These are phyloP conservation scores for Terfezia claveryi DNA, from an alignment of 495 filamentous ascomycete species.

Conservation along the genomic window DNA sequence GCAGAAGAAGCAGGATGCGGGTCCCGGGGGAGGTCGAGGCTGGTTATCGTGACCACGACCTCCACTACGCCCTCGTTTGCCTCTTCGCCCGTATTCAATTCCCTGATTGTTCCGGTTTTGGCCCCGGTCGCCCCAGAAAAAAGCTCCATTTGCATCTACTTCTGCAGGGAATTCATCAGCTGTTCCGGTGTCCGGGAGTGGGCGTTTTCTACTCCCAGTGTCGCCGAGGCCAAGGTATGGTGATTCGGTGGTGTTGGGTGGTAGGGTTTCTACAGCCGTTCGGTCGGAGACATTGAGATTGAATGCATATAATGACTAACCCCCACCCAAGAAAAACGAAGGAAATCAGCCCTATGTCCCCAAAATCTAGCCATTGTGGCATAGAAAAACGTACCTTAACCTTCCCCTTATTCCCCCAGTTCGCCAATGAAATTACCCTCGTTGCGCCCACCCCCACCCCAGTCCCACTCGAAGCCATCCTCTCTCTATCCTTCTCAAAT, in stretches of 20 bases:
- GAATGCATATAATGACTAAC: neutral
- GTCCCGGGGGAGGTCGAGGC: slow-evolving; percentile 17
- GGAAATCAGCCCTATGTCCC: neutral
- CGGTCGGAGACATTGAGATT: neutral
- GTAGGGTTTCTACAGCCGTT: neutral
- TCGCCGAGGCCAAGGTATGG: slow-evolving; percentile 32
- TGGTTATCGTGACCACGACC: slow-evolving; percentile 18
- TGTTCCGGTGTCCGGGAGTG: slow-evolving; percentile 35
- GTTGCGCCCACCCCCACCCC: slow-evolving; percentile 28
- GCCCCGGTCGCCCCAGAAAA: slow-evolving; percentile 16
- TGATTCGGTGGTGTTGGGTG: slow-evolving; percentile 40
- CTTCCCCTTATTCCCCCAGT: slow-evolving; percentile 47
- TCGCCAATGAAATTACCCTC: slow-evolving; percentile 69
- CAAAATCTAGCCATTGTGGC: slow-evolving; percentile 37
- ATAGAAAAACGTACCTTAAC: slow-evolving; percentile 56
- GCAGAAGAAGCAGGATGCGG: slow-evolving; percentile 83
- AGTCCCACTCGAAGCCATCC: neutral
- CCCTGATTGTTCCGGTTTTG: slow-evolving; percentile 9
- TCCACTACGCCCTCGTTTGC: slow-evolving; percentile 32
- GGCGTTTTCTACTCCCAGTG: slow-evolving; percentile 30
- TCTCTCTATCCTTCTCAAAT: slow-evolving; percentile 3
- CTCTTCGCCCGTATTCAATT: slow-evolving; percentile 15
- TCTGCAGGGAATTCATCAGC: slow-evolving; percentile 35
- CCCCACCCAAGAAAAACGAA: neutral
- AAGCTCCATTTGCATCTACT: slow-evolving; percentile 11